phyloP scores from a whole-genome alignment of 495 filamentous ascomycete genomes.

The Xylaria longipes region DNA sequence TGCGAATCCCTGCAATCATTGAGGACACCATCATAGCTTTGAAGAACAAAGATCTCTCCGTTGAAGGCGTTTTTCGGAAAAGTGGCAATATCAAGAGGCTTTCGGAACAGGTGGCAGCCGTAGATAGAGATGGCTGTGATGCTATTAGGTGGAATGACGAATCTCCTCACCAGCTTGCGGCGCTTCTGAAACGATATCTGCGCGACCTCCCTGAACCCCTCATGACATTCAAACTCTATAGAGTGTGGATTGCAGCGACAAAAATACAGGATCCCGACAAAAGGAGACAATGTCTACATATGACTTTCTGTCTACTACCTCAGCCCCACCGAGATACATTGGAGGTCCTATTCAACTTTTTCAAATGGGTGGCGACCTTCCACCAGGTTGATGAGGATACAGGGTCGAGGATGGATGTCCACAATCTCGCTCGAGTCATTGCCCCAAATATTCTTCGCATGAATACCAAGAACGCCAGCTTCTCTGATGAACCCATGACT shows the following conservation, averaged over 20 bases:
- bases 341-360: constrained; percentile 92
- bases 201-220: constrained; percentile 94
- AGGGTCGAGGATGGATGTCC: constrained; percentile 98
- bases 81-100: constrained; percentile 96
- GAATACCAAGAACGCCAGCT: constrained; percentile 63
- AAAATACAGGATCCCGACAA: constrained; percentile 88
- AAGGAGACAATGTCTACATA: constrained; percentile 82
- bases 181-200: constrained; percentile 93
- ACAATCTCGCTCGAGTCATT: constrained; percentile 98
- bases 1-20: constrained; percentile 86
- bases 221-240: constrained; percentile 93
- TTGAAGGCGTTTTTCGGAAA: constrained; percentile 98
- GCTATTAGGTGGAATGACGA: constrained; percentile 82
- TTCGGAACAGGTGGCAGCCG: constrained; percentile 78
- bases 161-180: constrained; percentile 90
- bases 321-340: constrained; percentile 92
- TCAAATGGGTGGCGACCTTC: constrained; percentile 98
- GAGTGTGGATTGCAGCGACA: constrained; percentile 86
- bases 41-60: constrained; percentile 98
- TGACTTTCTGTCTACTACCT: constrained; percentile 91
- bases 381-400: constrained; percentile 90
- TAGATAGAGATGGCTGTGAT: constrained; percentile 82
- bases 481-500: constrained; percentile 84
- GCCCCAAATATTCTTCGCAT: constrained; percentile 93
- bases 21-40: constrained; percentile 93